Evolutionary conservation across 768 basidiomycete species (phyloP), one percentile per base, ranked within the genome.

Genomic region (Albatrellus ellisii): DNA sequence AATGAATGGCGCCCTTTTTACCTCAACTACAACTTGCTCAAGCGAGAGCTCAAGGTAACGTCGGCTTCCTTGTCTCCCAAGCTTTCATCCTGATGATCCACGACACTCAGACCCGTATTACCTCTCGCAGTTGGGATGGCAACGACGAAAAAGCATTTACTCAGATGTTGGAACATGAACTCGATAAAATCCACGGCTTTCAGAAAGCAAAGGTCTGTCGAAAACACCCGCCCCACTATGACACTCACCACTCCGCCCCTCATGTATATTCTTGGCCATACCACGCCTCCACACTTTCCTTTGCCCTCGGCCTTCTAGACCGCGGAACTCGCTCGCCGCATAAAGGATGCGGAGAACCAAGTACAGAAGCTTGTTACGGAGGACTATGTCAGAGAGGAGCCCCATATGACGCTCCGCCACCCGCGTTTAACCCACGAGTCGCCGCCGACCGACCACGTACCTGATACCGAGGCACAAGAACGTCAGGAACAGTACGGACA

Each of bases 181-280:
- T 98, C 25, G 86, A 91, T 55, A 98, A 98, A 64, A 79, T 97
- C 33, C 82, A 92, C 52, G 79, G 81, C 54, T 98, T 98, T 56
- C 94, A 98, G 58, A 85, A 79, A 56, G 64, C 69, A 26, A 98
- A 95, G 75, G 88, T 81, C 33, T 41, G 54, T n/a, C n/a, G n/a
- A n/a, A n/a, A n/a, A n/a, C n/a, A n/a, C n/a, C n/a, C n/a, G n/a
- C n/a, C n/a, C n/a, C n/a, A n/a, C n/a, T n/a, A n/a, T n/a, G n/a
- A n/a, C n/a, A n/a, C n/a, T n/a, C n/a, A n/a, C n/a, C n/a, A n/a
- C n/a, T n/a, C n/a, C n/a, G n/a, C n/a, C n/a, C n/a, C n/a, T n/a
- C n/a, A n/a, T n/a, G n/a, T n/a, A n/a, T n/a, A n/a, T n/a, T n/a
- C n/a, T n/a, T n/a, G n/a, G n/a, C n/a, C 39, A 17, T 22, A 6